Evolutionary conservation across 148 eudicot species (phyloP).

Genomic region (Euryodendron excelsum): DNA sequence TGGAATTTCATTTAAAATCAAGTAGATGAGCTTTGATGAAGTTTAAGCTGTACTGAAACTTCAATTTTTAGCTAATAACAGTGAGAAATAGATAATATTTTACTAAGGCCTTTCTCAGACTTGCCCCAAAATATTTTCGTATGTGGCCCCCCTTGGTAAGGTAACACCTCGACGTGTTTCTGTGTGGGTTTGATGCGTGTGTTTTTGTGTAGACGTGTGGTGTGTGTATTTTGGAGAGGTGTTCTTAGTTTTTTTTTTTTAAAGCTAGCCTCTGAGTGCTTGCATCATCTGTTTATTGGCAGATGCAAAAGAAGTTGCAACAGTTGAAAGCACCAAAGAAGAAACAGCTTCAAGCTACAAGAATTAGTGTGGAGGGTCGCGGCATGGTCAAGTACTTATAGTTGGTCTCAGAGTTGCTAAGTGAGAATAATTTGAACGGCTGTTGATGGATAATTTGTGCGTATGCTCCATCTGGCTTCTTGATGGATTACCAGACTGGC

Average conservation of each 20-base stretch:
- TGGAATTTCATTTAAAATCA: no score
- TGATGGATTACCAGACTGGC: background rate
- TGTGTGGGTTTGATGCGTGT: background rate
- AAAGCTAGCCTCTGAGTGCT: background rate
- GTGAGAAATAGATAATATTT: no score
- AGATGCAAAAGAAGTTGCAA: conserved; percentile 94
- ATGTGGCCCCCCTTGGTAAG: no score
- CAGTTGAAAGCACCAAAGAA: conserved; percentile 78
- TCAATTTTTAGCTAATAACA: no score
- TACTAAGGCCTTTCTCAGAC: no score
- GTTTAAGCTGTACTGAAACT: no score
- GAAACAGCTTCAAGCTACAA: conserved; percentile 94
- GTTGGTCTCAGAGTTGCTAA: conserved; percentile 4
- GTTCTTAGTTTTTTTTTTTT: background rate
- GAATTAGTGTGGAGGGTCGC: conserved; percentile 92
- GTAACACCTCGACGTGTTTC: no score
- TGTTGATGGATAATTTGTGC: no score
- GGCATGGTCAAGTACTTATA: conserved; percentile 92
- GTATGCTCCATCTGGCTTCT: no score
- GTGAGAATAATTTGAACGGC: background rate
- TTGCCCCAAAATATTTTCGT: no score
- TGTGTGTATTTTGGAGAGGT: background rate
- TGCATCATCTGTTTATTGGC: conserved; percentile 10
- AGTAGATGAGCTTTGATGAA: no score
- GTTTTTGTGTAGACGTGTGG: background rate